Percentiles rank a stretch among this genome's conserved stretches.
Evolutionary conservation across 2,329 filamentous ascomycete species (phyloP).

Genomic region (Ophiostoma triangulosporum): DNA sequence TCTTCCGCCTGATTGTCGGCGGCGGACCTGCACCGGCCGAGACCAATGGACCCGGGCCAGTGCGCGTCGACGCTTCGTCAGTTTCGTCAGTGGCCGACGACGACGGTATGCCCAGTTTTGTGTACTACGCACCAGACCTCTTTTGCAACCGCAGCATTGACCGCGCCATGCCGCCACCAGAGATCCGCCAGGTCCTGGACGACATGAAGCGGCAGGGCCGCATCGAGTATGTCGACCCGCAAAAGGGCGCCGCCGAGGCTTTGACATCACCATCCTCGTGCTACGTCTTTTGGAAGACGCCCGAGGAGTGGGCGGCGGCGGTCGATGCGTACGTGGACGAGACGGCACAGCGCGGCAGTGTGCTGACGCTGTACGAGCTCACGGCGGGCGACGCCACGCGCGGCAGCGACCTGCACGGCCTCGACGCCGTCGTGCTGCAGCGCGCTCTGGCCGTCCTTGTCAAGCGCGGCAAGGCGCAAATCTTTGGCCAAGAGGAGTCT

Average conservation of each 20-base stretch:
- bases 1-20: conserved; percentile 58
- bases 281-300: conserved; percentile 74
- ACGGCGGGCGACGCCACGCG: conserved; percentile 70
- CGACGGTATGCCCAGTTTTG: background rate
- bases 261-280: conserved; percentile 9
- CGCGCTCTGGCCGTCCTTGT: conserved; percentile 70
- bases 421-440: conserved; percentile 69
- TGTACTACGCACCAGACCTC: conserved; percentile 24
- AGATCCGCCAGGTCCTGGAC: conserved; percentile 44
- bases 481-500: conserved; percentile 81
- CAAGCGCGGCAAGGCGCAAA: conserved; percentile 81
- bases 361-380: conserved; percentile 88
- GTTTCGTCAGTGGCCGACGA: background rate
- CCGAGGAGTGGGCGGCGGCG: conserved; percentile 77
- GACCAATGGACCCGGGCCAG: conserved; percentile 15
- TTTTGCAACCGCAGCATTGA: conserved; percentile 45
- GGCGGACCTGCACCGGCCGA: conserved; percentile 18
- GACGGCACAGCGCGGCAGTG: conserved; percentile 76
- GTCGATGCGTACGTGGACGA: conserved; percentile 73
- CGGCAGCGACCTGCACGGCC: conserved; percentile 69
- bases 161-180: conserved; percentile 34
- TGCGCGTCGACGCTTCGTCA: conserved; percentile 25
- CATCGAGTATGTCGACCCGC: conserved; percentile 47
- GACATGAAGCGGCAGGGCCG: conserved; percentile 45
- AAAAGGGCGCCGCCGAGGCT: background rate